Percentiles rank a stretch among this genome's conserved stretches.
phyloP scores from a whole-genome alignment of 2,329 filamentous ascomycete genomes.

The Trichoderma semiorbis region DNA sequence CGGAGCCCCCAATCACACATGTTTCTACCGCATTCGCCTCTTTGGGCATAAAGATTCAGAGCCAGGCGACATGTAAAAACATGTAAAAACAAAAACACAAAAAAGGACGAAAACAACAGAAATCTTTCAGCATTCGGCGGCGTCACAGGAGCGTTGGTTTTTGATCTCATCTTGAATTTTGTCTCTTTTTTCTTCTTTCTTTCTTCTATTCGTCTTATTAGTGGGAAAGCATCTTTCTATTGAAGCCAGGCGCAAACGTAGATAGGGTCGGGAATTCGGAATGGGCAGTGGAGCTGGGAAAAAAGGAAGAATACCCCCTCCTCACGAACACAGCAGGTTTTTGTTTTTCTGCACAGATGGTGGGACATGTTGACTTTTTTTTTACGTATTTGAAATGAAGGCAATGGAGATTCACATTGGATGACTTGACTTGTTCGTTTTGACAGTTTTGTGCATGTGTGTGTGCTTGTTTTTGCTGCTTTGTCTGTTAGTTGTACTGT shows the following conservation, averaged over 20 bases:
- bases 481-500: background rate
- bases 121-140: background rate
- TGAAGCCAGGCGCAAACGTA: conserved; percentile 8
- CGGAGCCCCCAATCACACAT: conserved; percentile 57
- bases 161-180: conserved; percentile 12
- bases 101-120: background rate
- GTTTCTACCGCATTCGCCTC: conserved; percentile 61
- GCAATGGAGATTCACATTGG: background rate
- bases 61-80: conserved; percentile 21
- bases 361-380: background rate
- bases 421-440: background rate
- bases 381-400: conserved; percentile 11
- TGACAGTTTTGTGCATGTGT: background rate
- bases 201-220: background rate
- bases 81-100: too few relatives aligned
- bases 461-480: background rate
- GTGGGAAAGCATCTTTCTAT: background rate
- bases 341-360: background rate
- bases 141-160: conserved; percentile 7
- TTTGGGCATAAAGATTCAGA: conserved; percentile 42
- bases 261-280: conserved; percentile 1
- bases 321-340: background rate
- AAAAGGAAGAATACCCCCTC: conserved; percentile 1
- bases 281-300: background rate
- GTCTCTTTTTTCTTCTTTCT: background rate